Conservation (phyloP, 176 grass and related monocot species). For the Eragrostis nindensis region DNA sequence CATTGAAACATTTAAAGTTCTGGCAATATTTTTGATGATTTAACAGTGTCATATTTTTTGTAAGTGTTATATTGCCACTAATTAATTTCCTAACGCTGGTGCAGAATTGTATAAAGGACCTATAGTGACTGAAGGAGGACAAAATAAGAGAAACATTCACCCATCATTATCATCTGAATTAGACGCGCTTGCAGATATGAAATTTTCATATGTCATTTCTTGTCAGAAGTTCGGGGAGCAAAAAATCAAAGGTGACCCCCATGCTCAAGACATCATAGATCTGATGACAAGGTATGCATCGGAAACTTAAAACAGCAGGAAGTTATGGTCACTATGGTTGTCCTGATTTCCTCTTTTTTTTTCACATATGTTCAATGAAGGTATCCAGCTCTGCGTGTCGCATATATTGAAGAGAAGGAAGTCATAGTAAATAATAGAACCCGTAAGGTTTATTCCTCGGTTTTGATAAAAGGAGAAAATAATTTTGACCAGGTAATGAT, state of each 20-base stretch:
- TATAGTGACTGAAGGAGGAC: slow-evolving; percentile 57
- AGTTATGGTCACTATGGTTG: slow-evolving; percentile 13
- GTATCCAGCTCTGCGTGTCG: slow-evolving; percentile 77
- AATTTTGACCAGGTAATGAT: slow-evolving; percentile 89
- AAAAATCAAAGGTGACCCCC: slow-evolving; percentile 79
- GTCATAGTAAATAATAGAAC: slow-evolving; percentile 49
- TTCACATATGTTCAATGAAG: slow-evolving; percentile 46
- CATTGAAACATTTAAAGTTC: slow-evolving; percentile 1
- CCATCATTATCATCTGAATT: slow-evolving; percentile 55
- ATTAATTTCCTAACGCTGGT: slow-evolving; percentile 29
- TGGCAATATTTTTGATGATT: slow-evolving; percentile 20
- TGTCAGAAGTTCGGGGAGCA: slow-evolving; percentile 94
- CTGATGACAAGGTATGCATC: slow-evolving; percentile 76
- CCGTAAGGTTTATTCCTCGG: slow-evolving; percentile 79
- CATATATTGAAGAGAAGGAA: slow-evolving; percentile 98
- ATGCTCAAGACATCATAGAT: slow-evolving; percentile 92
- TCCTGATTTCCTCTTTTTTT: slow-evolving; percentile 30
- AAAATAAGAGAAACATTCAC: slow-evolving; percentile 65
- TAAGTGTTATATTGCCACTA: slow-evolving; percentile 32
- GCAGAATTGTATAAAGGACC: slow-evolving; percentile 73
- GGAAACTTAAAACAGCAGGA: slow-evolving; percentile 22
- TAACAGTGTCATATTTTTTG: slow-evolving; percentile 22
- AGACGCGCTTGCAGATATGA: slow-evolving; percentile 82
- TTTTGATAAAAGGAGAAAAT: slow-evolving; percentile 91
- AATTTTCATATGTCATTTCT: slow-evolving; percentile 95